These are phyloP conservation scores for Fusarium vanettenii DNA, from an alignment of 2,329 filamentous ascomycete genomes.

Conservation along the genomic window DNA sequence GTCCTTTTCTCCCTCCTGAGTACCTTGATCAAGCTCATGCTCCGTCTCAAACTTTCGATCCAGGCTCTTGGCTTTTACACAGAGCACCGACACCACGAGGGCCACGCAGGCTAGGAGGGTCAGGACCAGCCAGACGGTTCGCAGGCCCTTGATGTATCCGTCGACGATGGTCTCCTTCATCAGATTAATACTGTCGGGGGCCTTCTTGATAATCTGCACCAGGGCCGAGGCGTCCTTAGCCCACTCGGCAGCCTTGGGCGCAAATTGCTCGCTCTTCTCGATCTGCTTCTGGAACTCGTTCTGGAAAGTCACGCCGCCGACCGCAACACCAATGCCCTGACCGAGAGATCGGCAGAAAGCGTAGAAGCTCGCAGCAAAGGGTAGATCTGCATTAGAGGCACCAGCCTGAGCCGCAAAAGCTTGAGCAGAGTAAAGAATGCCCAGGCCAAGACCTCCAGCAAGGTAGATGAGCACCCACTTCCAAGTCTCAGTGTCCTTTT, in stretches of 20 bases:
- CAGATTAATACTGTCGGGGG: conserved; percentile 50
- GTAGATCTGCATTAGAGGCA: conserved; percentile 53
- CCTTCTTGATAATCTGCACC: conserved; percentile 57
- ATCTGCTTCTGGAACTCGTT: conserved; percentile 69
- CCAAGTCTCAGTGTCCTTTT: conserved; percentile 59
- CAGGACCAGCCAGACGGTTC: conserved; percentile 49
- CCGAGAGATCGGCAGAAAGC: conserved; percentile 71
- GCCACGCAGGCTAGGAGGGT: conserved; percentile 44
- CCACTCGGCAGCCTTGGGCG: conserved; percentile 55
- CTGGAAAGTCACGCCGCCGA: conserved; percentile 77
- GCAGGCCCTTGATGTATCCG: conserved; percentile 49
- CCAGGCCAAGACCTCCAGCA: conserved; percentile 69
- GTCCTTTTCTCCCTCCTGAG: not conserved
- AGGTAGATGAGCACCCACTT: conserved; percentile 73
- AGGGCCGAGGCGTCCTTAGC: conserved; percentile 69
- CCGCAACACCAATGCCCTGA: conserved; percentile 73
- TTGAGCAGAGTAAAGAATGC: conserved; percentile 73
- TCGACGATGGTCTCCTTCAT: conserved; percentile 43
- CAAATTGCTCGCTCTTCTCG: conserved; percentile 58
- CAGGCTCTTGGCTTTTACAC: conserved; percentile 34
- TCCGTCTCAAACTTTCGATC: conserved; percentile 40
- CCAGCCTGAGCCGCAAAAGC: conserved; percentile 70
- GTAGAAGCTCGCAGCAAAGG: conserved; percentile 70
- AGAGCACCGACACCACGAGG: conserved; percentile 26
- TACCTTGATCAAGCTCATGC: conserved; percentile 17